phyloP scores from a whole-genome alignment of 2,329 filamentous ascomycete species.

The Microsporum ferrugineum region DNA sequence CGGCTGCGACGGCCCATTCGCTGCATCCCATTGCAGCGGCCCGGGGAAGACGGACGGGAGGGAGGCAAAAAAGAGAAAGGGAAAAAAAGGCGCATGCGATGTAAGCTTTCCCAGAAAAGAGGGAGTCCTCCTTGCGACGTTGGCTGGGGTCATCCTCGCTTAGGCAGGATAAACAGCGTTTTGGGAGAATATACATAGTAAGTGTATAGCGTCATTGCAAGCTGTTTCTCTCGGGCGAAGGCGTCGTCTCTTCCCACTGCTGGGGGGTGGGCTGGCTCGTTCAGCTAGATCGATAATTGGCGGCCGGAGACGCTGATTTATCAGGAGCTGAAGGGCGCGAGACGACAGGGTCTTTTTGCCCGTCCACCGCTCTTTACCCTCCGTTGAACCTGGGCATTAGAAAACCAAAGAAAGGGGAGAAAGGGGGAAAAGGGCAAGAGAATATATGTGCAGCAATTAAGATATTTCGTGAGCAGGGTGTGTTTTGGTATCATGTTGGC shows the following conservation, averaged over 20 bases:
- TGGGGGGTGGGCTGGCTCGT: neutral
- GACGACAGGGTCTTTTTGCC: neutral
- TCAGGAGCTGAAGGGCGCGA: neutral
- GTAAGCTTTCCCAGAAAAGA: neutral
- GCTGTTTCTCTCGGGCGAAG: neutral
- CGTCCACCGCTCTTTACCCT: neutral
- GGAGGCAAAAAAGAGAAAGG: neutral
- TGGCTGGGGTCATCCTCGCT: neutral
- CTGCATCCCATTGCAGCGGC: neutral
- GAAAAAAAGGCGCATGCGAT: neutral
- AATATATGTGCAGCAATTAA: neutral
- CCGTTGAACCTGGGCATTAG: neutral
- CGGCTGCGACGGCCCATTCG: neutral
- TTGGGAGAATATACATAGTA: neutral
- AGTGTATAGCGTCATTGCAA: neutral
- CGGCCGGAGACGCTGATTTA: neutral
- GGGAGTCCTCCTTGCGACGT: neutral
- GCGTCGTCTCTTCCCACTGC: neutral
- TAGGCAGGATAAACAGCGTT: neutral
- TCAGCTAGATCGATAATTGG: neutral
- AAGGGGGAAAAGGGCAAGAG: neutral
- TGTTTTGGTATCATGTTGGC: slow-evolving; percentile 3
- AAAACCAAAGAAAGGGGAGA: too few relatives aligned
- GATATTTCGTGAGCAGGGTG: neutral
- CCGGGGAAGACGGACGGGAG: neutral